Evolutionary conservation across 2,329 filamentous ascomycete genomes (phyloP).

Genomic region (Dothistroma septosporum): DNA sequence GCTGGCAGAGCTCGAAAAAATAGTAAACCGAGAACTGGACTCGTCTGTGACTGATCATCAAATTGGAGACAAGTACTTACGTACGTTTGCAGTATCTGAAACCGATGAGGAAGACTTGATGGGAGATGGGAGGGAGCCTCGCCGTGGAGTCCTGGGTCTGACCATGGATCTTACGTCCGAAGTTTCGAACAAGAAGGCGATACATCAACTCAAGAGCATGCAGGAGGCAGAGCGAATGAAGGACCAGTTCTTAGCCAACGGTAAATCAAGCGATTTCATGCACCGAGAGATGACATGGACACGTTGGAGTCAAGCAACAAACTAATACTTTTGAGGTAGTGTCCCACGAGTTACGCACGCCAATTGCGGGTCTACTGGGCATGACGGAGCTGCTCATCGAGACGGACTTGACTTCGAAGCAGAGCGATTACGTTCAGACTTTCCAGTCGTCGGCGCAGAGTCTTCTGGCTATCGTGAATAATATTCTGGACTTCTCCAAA

Average conservation of each 20-base stretch:
- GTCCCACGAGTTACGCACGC: neutral
- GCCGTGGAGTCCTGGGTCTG: neutral
- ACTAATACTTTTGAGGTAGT: neutral
- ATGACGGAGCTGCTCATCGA: neutral
- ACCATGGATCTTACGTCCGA: neutral
- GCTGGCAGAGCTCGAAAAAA: neutral
- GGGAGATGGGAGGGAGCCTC: neutral
- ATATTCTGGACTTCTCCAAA: conserved; percentile 2
- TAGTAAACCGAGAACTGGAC: neutral
- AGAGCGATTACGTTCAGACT: neutral
- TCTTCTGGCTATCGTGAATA: neutral
- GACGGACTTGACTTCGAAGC: neutral
- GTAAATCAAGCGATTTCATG: too few species aligned
- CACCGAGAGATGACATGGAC: too few species aligned
- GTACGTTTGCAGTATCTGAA: neutral
- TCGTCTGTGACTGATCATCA: neutral
- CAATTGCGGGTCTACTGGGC: neutral
- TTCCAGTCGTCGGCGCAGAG: neutral
- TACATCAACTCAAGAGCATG: neutral
- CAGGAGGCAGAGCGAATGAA: neutral
- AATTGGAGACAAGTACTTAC: neutral
- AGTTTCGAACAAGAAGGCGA: neutral
- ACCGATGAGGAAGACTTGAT: neutral
- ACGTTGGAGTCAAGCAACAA: too few species aligned
- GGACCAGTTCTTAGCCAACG: neutral